Percentiles rank a stretch among this genome's conserved stretches.
Evolutionary conservation across 2,329 filamentous ascomycete genomes (phyloP).

Genomic region (Fusarium abutilonis): DNA sequence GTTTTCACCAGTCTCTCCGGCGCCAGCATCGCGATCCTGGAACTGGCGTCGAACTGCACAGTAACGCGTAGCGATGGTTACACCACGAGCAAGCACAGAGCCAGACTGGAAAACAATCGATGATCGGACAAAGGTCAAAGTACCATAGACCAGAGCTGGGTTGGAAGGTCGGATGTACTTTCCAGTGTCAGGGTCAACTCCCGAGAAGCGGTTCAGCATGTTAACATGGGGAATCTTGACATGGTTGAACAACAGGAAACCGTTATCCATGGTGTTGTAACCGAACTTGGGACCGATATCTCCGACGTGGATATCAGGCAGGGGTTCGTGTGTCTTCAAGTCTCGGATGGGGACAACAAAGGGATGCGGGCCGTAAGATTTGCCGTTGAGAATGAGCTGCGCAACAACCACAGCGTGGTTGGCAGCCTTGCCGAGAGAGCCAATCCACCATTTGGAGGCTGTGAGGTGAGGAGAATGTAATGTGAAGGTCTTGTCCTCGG

Average conservation of each 20-base stretch:
- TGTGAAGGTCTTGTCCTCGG: slow-evolving; percentile 77
- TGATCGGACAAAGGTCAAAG: slow-evolving; percentile 78
- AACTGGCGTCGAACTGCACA: slow-evolving; percentile 80
- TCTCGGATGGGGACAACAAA: slow-evolving; percentile 81
- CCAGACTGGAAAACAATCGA: slow-evolving; percentile 79
- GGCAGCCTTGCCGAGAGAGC: slow-evolving; percentile 77
- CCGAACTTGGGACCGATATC: slow-evolving; percentile 85
- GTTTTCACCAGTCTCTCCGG: slow-evolving; percentile 69
- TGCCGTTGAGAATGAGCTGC: slow-evolving; percentile 75
- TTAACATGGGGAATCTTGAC: slow-evolving; percentile 76
- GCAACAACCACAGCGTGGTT: slow-evolving; percentile 84
- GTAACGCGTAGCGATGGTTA: slow-evolving; percentile 81
- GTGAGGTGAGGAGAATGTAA: slow-evolving; percentile 79
- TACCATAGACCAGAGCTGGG: slow-evolving; percentile 76
- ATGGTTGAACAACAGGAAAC: slow-evolving; percentile 80
- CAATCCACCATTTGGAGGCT: slow-evolving; percentile 87
- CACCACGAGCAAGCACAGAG: slow-evolving; percentile 75
- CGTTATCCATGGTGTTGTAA: slow-evolving; percentile 85
- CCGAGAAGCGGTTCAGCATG: slow-evolving; percentile 77
- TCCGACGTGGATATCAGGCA: slow-evolving; percentile 77
- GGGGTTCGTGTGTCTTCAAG: slow-evolving; percentile 72
- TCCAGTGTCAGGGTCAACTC: slow-evolving; percentile 73
- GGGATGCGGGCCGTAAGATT: slow-evolving; percentile 77
- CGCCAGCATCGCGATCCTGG: slow-evolving; percentile 74
- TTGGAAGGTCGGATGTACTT: slow-evolving; percentile 74